phyloP scores from a whole-genome alignment of 441 rosid species.

The Sinapis alba region DNA sequence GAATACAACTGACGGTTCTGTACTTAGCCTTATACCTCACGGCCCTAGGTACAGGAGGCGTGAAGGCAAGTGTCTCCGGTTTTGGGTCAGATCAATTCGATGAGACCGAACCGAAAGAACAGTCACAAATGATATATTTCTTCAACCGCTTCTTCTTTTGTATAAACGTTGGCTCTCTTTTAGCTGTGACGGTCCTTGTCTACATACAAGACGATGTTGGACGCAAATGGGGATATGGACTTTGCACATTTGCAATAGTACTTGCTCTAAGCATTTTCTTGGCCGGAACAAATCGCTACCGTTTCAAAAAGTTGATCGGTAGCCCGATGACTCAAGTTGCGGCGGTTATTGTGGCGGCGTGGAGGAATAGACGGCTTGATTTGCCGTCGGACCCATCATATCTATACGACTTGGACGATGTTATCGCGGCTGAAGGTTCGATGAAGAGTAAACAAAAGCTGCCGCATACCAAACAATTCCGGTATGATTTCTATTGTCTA shows the following conservation, averaged over 20 bases:
- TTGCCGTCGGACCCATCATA: slow-evolving; percentile 59
- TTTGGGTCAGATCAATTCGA: slow-evolving; percentile 95
- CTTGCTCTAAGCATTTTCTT: slow-evolving; percentile 58
- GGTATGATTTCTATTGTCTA: slow-evolving; percentile 46
- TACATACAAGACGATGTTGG: slow-evolving; percentile 87
- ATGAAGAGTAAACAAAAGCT: slow-evolving; percentile 66
- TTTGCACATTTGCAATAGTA: slow-evolving; percentile 71
- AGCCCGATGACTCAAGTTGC: slow-evolving; percentile 93
- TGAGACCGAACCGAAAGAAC: slow-evolving; percentile 65
- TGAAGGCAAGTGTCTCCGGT: slow-evolving; percentile 95
- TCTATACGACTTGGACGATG: slow-evolving; percentile 60
- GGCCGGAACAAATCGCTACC: slow-evolving; percentile 73
- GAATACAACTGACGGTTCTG: slow-evolving; percentile 59
- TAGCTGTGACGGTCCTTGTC: slow-evolving; percentile 81
- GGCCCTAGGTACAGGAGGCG: slow-evolving; percentile 90
- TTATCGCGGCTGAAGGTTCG: slow-evolving; percentile 47
- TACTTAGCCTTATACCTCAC: slow-evolving; percentile 73
- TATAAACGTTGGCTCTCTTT: slow-evolving; percentile 78
- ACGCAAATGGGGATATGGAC: slow-evolving; percentile 84
- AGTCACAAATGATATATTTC: slow-evolving; percentile 67
- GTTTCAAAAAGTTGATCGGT: slow-evolving; percentile 81
- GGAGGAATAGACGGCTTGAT: slow-evolving; percentile 62
- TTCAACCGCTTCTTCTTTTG: slow-evolving; percentile 93
- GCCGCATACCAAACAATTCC: slow-evolving; percentile 69
- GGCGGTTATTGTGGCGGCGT: slow-evolving; percentile 61